Evolutionary conservation across 2,329 filamentous ascomycete genomes (phyloP).

Genomic region (Fusarium floridanum): DNA sequence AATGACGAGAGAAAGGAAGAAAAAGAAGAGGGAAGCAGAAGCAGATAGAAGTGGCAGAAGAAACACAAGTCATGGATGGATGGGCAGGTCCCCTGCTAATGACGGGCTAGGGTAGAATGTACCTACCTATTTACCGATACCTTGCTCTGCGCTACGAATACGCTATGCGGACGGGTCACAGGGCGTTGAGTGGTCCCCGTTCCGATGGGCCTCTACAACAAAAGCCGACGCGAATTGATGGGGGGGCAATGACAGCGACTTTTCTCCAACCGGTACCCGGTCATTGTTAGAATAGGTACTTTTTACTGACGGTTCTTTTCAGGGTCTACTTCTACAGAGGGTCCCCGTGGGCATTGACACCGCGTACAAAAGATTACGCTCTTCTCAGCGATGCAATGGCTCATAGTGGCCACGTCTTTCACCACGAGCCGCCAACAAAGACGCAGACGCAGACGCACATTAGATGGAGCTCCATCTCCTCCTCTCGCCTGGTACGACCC

Average conservation of each 20-base stretch:
- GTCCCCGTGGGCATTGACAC: background rate
- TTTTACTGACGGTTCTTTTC: background rate
- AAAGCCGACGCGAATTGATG: background rate
- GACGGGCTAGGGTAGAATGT: background rate
- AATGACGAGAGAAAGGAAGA: conserved; percentile 15
- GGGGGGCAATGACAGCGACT: background rate
- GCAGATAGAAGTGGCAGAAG: conserved; percentile 22
- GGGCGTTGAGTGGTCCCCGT: conserved; percentile 6
- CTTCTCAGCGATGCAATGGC: background rate
- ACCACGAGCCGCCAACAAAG: background rate
- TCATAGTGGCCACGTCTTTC: conserved; percentile 25
- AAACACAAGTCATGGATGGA: conserved; percentile 16
- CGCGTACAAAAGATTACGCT: conserved; percentile 4
- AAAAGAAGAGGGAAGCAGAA: conserved; percentile 26
- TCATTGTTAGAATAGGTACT: background rate
- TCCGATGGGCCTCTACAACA: conserved; percentile 2
- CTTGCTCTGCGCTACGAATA: conserved; percentile 16
- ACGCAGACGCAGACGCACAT: background rate
- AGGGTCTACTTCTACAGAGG: background rate
- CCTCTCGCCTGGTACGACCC: conserved; percentile 40
- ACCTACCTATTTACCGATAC: background rate
- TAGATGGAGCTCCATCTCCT: background rate
- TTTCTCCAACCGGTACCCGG: background rate
- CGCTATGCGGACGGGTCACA: conserved; percentile 11
- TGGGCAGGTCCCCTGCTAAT: conserved; percentile 33